phyloP scores from a whole-genome alignment of 1,284 basidiomycete genomes.

The Apiotrichum laibachii region DNA sequence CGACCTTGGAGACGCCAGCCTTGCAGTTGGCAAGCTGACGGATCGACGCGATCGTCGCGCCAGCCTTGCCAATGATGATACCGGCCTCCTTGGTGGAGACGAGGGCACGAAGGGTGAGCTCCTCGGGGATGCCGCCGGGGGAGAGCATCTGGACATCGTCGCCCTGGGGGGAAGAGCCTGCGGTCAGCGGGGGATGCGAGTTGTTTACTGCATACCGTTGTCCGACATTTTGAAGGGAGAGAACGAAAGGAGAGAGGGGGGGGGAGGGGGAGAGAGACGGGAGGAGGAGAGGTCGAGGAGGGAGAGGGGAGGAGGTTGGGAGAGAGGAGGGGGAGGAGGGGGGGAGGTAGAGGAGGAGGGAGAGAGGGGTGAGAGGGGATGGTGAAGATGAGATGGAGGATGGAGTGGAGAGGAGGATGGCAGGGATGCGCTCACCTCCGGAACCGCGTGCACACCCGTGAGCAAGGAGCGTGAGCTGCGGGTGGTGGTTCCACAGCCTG shows the following conservation, averaged over 20 bases:
- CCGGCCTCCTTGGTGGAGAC: conserved; percentile 96
- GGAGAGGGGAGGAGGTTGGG: too few relatives aligned
- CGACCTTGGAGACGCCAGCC: conserved; percentile 97
- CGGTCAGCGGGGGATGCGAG: not conserved
- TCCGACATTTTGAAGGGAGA: conserved; percentile 2
- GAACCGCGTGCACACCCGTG: too few relatives aligned
- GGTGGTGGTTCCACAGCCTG: too few relatives aligned
- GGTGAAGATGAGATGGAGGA: too few relatives aligned
- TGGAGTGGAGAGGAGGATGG: too few relatives aligned
- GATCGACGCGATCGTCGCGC: conserved; percentile 94
- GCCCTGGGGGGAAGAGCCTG: conserved; percentile 3
- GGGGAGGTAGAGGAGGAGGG: too few relatives aligned
- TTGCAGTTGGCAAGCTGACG: conserved; percentile 93
- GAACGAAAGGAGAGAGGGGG: not conserved
- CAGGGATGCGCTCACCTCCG: too few relatives aligned
- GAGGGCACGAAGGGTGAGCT: conserved; percentile 83
- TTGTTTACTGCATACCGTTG: not conserved
- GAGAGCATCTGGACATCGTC: conserved; percentile 2
- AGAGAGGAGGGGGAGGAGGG: too few relatives aligned
- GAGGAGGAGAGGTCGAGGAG: not conserved
- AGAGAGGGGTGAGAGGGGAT: too few relatives aligned
- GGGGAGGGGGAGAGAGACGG: not conserved
- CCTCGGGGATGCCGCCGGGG: conserved; percentile 38
- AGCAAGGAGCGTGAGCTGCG: too few relatives aligned
- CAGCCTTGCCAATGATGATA: conserved; percentile 90